Evolutionary conservation across 129 eudicot genomes (phyloP).

Genomic region (Apium graveolens): DNA sequence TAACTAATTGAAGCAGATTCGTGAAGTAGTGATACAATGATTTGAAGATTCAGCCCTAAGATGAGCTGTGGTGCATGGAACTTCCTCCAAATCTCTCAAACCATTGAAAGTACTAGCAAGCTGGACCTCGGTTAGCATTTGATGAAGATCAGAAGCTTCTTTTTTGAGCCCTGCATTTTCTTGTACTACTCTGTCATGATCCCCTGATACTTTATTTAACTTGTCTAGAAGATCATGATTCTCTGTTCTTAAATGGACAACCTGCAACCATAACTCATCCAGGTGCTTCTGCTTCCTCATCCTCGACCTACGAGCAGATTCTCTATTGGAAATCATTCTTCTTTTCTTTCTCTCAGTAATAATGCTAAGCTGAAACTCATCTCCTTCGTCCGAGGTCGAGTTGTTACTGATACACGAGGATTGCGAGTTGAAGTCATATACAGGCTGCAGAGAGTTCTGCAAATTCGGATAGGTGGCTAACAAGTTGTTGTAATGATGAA

Average conservation of each 20-base stretch:
- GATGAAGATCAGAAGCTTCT: slow-evolving; percentile 7
- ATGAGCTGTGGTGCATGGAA: slow-evolving; percentile 8
- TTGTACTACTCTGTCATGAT: background rate
- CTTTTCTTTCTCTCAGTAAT: slow-evolving; percentile 3
- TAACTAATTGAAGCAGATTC: slow-evolving; percentile 45
- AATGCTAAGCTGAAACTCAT: slow-evolving; percentile 3
- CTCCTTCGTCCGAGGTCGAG: slow-evolving; percentile 8
- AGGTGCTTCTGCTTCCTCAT: slow-evolving; percentile 9
- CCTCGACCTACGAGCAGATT: slow-evolving; percentile 9
- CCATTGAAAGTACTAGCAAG: slow-evolving; percentile 3
- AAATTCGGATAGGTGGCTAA: slow-evolving; percentile 31
- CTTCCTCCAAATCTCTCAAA: slow-evolving; percentile 3
- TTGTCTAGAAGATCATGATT: slow-evolving; percentile 9
- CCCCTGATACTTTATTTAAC: slow-evolving; percentile 1
- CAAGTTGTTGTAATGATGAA: slow-evolving; percentile 22
- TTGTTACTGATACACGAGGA: background rate
- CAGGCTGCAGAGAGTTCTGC: slow-evolving; percentile 13
- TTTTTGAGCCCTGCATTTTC: slow-evolving; percentile 7
- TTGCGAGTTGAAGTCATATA: slow-evolving; percentile 7
- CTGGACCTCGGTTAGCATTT: background rate
- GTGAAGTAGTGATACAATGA: background rate
- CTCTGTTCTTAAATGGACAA: background rate
- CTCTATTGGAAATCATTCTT: slow-evolving; percentile 10
- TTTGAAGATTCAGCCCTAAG: slow-evolving; percentile 2
- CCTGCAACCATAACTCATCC: slow-evolving; percentile 6